A percentile compares a stretch with the other conserved stretches of the same genome.
Evolutionary conservation across 805 yeast genomes (phyloP).

Genomic region (Saturnispora serradocipensis): DNA sequence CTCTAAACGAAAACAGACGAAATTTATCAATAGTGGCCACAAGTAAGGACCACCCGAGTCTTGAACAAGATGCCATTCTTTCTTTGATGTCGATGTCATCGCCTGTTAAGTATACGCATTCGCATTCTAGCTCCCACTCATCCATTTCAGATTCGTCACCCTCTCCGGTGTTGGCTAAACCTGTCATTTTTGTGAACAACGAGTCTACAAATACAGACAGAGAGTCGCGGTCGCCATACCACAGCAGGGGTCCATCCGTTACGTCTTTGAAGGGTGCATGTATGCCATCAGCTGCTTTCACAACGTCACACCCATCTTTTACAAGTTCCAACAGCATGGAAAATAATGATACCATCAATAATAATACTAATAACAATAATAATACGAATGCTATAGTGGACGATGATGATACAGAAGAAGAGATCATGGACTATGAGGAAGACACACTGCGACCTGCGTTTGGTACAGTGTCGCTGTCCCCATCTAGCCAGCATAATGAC

Average conservation of each 20-base stretch:
- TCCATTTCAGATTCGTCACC: constrained; percentile 10
- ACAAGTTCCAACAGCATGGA: neutral
- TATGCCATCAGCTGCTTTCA: neutral
- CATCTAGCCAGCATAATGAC: neutral
- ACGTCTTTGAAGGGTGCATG: neutral
- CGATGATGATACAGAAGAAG: constrained; percentile 15
- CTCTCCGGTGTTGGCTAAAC: constrained; percentile 7
- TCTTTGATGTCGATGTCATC: constrained; percentile 49
- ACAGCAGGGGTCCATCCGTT: neutral
- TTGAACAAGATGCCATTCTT: constrained; percentile 47
- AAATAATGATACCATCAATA: neutral
- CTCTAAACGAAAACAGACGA: neutral
- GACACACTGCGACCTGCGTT: constrained; percentile 2
- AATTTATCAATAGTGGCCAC: neutral
- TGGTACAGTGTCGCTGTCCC: neutral
- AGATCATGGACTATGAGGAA: constrained; percentile 17
- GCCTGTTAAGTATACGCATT: constrained; percentile 27
- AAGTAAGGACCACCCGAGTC: constrained; percentile 18
- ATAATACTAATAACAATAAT: neutral
- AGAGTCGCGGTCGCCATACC: constrained; percentile 1
- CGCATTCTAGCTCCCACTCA: constrained; percentile 5
- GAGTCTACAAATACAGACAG: constrained; percentile 2
- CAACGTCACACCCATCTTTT: neutral
- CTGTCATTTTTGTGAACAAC: neutral
- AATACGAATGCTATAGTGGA: constrained; percentile 4